phyloP scores from a whole-genome alignment of 2,329 filamentous ascomycete genomes.

The Arthrobotrys iridis region DNA sequence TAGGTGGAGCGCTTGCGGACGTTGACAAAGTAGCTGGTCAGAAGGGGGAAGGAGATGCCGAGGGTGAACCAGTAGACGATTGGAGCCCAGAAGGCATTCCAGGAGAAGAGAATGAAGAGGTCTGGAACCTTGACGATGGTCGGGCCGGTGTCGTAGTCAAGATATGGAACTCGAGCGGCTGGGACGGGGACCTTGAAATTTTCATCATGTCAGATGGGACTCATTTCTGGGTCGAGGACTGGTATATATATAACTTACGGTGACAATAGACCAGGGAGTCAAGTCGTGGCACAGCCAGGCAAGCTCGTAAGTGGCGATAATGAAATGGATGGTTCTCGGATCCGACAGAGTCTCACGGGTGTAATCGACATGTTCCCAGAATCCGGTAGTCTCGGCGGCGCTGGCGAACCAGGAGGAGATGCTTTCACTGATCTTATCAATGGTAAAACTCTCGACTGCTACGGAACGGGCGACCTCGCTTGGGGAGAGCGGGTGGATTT shows the following conservation, averaged over 20 bases:
- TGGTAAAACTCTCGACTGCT: constrained; percentile 42
- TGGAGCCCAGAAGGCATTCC: constrained; percentile 42
- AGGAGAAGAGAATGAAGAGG: constrained; percentile 43
- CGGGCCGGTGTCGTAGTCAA: constrained; percentile 34
- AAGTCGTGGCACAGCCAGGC: constrained; percentile 47
- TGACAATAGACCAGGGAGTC: constrained; percentile 42
- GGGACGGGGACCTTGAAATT: constrained; percentile 35
- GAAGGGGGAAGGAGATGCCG: constrained; percentile 40
- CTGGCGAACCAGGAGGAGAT: constrained; percentile 34
- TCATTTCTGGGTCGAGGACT: too few relatives aligned
- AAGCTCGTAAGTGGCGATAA: constrained; percentile 44
- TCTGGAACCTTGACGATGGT: constrained; percentile 43
- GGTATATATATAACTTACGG: constrained; percentile 19
- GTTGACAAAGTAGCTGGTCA: constrained; percentile 50
- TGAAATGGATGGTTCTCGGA: constrained; percentile 38
- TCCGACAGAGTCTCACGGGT: constrained; percentile 47
- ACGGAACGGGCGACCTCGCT: constrained; percentile 37
- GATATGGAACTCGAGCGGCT: constrained; percentile 19
- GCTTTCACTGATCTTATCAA: constrained; percentile 35
- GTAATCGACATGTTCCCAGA: constrained; percentile 49
- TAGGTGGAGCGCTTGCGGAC: constrained; percentile 47
- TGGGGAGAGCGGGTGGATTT: constrained; percentile 38
- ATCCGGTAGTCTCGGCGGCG: constrained; percentile 46
- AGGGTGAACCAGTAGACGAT: constrained; percentile 52
- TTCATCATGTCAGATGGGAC: not conserved